These are phyloP conservation scores for Solanum stenotomum DNA, from an alignment of 257 asterid species.

Conservation along the genomic window DNA sequence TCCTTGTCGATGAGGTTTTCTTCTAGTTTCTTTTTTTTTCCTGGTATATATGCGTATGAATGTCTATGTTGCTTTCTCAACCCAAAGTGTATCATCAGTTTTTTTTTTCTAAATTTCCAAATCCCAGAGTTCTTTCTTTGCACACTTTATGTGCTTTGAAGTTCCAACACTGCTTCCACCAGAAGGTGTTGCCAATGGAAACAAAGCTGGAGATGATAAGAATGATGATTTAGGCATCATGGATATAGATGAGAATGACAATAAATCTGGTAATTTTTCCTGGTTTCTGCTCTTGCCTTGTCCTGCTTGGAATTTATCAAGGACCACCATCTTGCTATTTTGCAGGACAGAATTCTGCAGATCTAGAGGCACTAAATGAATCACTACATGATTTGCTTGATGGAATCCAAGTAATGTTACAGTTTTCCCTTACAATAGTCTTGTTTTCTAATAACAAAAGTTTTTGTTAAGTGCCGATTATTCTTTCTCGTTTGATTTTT, in stretches of 20 bases:
- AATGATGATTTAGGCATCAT: conserved; percentile 61
- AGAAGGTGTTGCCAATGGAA: conserved; percentile 49
- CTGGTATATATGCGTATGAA: not conserved
- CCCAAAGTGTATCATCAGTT: not conserved
- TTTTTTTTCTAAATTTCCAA: not conserved
- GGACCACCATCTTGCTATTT: not conserved
- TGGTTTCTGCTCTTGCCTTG: not conserved
- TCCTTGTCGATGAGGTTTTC: conserved; percentile 90
- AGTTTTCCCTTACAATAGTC: not conserved
- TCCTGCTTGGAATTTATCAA: conserved; percentile 10
- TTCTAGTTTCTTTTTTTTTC: conserved; percentile 8
- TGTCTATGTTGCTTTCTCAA: not conserved
- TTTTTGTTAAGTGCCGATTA: not conserved
- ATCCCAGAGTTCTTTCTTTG: conserved; percentile 86
- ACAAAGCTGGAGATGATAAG: conserved; percentile 33
- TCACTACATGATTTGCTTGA: conserved; percentile 89
- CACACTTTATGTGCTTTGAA: conserved; percentile 98
- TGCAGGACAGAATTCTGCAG: conserved; percentile 47
- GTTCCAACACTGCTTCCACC: conserved; percentile 71
- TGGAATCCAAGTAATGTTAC: conserved; percentile 73
- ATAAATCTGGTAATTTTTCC: conserved; percentile 34
- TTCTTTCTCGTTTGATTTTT: not conserved
- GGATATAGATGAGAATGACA: conserved; percentile 48
- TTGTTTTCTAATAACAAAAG: not conserved
- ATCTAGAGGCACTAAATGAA: conserved; percentile 71